These are phyloP conservation scores for Brachypodium distachyon DNA, from an alignment of 202 grass and related monocot species.

Conservation along the genomic window DNA sequence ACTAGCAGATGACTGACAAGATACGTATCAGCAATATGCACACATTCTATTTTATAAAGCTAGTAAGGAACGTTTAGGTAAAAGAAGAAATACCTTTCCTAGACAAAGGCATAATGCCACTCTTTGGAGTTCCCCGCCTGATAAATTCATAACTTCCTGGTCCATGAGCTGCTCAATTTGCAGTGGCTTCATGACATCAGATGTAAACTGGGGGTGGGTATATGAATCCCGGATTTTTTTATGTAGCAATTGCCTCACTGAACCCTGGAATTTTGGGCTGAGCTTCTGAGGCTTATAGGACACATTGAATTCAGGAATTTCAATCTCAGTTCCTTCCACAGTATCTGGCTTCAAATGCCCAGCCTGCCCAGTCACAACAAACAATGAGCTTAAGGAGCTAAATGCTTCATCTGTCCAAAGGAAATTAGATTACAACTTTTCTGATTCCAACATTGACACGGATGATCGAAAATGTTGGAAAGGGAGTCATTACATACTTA, in stretches of 20 bases:
- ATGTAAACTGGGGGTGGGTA: slow-evolving; percentile 66
- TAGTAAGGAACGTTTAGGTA: background rate
- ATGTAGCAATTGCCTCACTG: slow-evolving; percentile 73
- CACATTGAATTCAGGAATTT: slow-evolving; percentile 93
- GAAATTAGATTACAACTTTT: background rate
- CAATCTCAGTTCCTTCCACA: slow-evolving; percentile 57
- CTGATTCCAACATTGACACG: background rate
- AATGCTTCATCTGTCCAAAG: background rate
- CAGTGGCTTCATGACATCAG: slow-evolving; percentile 89
- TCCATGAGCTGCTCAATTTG: slow-evolving; percentile 96
- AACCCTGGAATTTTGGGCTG: slow-evolving; percentile 58
- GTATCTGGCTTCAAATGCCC: slow-evolving; percentile 22
- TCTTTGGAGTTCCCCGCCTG: slow-evolving; percentile 83
- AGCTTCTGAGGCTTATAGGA: slow-evolving; percentile 91
- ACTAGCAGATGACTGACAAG: background rate
- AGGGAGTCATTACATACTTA: background rate
- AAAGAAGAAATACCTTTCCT: slow-evolving; percentile 53
- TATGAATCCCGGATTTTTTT: slow-evolving; percentile 78
- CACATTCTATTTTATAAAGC: background rate
- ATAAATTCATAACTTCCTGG: slow-evolving; percentile 78
- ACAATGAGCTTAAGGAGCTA: background rate
- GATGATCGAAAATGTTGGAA: background rate
- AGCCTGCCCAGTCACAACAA: slow-evolving; percentile 37
- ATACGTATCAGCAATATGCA: background rate
- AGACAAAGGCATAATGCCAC: slow-evolving; percentile 65